Conservation (phyloP, 106 monocot genomes). For the Gastrodia elata region DNA sequence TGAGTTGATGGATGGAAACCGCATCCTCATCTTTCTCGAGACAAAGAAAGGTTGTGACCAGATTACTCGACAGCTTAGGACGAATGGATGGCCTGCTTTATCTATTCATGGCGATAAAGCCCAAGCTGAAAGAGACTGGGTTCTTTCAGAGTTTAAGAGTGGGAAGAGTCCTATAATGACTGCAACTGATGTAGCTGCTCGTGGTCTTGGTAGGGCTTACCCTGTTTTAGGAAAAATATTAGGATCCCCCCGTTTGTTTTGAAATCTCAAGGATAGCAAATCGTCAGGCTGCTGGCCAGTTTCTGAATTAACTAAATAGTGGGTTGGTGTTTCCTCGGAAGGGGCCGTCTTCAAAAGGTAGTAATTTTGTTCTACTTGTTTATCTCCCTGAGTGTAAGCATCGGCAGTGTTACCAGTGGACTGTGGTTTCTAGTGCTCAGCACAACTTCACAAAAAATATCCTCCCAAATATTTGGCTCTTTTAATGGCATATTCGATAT, state of each 20-base stretch:
- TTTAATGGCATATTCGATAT: neutral
- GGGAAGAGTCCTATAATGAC: conserved; percentile 95
- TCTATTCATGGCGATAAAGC: conserved; percentile 98
- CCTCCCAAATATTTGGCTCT: neutral
- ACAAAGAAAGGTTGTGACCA: conserved; percentile 96
- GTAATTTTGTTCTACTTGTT: conserved; percentile 42
- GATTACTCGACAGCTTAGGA: conserved; percentile 85
- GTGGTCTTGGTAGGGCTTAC: conserved; percentile 96
- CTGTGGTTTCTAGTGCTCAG: conserved; percentile 13
- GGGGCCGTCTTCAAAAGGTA: conserved; percentile 67
- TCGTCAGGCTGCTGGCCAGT: conserved; percentile 80
- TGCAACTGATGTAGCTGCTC: conserved; percentile 98
- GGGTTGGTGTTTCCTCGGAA: conserved; percentile 46
- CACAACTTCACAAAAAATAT: conserved; percentile 1
- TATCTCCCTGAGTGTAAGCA: conserved; percentile 39
- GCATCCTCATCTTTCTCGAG: conserved; percentile 83
- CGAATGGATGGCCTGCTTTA: conserved; percentile 93
- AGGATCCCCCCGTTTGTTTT: conserved; percentile 25
- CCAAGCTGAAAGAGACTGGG: conserved; percentile 96
- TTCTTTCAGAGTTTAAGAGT: conserved; percentile 83
- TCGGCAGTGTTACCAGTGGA: conserved; percentile 57
- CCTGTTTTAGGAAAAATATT: conserved; percentile 47
- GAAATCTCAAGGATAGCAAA: conserved; percentile 37
- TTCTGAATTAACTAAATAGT: conserved; percentile 49
- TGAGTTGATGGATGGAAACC: conserved; percentile 84